Conservation (phyloP, 2,329 filamentous ascomycete genomes). For the Cladobotryum mycophilum region DNA sequence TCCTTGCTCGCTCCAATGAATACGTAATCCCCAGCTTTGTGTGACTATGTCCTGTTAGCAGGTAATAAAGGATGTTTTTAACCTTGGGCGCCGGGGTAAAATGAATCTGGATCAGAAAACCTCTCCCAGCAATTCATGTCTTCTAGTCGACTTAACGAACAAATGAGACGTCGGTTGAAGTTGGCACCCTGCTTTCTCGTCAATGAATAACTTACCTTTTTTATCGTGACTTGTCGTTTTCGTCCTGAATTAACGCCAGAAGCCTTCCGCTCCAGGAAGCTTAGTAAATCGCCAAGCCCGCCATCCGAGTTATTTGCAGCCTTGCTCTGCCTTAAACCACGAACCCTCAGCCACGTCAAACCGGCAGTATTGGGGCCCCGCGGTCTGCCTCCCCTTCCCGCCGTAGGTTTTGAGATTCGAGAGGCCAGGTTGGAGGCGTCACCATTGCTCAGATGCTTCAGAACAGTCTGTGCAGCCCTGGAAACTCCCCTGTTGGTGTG, state of each 20-base stretch:
- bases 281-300: conserved; percentile 57
- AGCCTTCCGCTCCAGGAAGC: conserved; percentile 67
- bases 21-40: conserved; percentile 61
- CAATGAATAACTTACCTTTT: conserved; percentile 63
- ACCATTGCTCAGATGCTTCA: conserved; percentile 35
- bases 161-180: conserved; percentile 10
- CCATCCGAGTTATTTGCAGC: conserved; percentile 60
- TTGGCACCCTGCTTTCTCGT: conserved; percentile 24
- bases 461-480: conserved; percentile 37
- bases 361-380: conserved; percentile 18
- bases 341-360: conserved; percentile 41
- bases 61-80: conserved; percentile 37
- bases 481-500: conserved; percentile 24
- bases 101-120: conserved; percentile 6
- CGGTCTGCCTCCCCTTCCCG: conserved; percentile 15
- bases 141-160: conserved; percentile 8
- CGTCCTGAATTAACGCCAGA: conserved; percentile 42
- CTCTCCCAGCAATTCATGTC: conserved; percentile 7
- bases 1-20: conserved; percentile 61
- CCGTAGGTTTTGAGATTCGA: conserved; percentile 26
- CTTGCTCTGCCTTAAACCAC: conserved; percentile 60
- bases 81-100: conserved; percentile 12
- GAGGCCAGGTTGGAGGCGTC: conserved; percentile 28
- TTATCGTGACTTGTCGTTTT: conserved; percentile 54
- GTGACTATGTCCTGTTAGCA: conserved; percentile 68